Conservation (phyloP, 202 grass and related monocot species). For the Panicum hallii region DNA sequence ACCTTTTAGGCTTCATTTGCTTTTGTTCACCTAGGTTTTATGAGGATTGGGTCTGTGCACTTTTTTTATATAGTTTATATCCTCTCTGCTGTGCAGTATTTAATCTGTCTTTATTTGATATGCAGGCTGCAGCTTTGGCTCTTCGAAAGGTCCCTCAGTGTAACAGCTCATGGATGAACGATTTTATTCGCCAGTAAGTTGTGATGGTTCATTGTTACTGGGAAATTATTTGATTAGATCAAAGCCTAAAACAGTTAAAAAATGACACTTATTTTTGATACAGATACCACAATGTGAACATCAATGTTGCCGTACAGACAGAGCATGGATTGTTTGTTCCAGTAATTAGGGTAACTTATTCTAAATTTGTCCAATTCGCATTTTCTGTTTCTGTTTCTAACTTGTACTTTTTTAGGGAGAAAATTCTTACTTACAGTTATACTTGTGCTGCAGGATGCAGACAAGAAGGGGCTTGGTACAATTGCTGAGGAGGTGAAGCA, state of each 20-base stretch:
- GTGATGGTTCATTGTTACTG: background rate
- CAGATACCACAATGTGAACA: slow-evolving; percentile 93
- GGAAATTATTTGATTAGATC: background rate
- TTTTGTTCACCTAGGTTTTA: background rate
- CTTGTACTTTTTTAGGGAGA: background rate
- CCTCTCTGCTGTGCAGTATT: slow-evolving; percentile 1
- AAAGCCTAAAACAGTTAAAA: slow-evolving; percentile 3
- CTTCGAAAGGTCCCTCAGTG: slow-evolving; percentile 93
- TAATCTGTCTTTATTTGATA: slow-evolving; percentile 9
- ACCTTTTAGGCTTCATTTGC: slow-evolving; percentile 19
- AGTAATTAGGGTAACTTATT: slow-evolving; percentile 67
- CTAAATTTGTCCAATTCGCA: background rate
- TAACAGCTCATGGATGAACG: slow-evolving; percentile 97
- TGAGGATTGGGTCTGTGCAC: background rate
- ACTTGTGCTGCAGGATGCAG: slow-evolving; percentile 69
- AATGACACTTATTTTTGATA: slow-evolving; percentile 18
- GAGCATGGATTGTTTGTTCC: slow-evolving; percentile 97
- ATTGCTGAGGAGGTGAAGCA: slow-evolving; percentile 93
- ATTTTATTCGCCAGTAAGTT: slow-evolving; percentile 97
- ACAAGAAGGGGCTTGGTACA: slow-evolving; percentile 89
- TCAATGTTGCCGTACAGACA: slow-evolving; percentile 94
- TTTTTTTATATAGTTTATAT: background rate
- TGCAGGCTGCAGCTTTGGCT: slow-evolving; percentile 92
- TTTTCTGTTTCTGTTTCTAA: background rate
- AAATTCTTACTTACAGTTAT: slow-evolving; percentile 29